Conservation (phyloP, 2,329 filamentous ascomycete species). For the Elsinoe ampelina region DNA sequence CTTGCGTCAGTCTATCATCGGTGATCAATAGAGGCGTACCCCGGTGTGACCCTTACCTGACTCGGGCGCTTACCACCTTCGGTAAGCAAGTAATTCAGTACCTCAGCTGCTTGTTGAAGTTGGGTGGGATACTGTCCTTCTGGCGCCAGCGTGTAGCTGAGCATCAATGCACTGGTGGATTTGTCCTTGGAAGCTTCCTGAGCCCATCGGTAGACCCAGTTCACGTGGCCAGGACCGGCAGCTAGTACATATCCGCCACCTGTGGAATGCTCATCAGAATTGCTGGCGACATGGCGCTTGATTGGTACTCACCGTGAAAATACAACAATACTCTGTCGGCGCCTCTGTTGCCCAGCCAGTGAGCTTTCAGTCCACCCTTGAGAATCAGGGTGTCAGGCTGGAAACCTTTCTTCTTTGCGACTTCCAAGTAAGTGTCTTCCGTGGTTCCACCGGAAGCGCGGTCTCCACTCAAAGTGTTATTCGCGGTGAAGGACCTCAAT, state of each 20-base stretch:
- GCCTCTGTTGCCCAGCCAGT: constrained; percentile 37
- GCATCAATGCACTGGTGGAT: constrained; percentile 39
- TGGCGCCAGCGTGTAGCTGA: constrained; percentile 52
- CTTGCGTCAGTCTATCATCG: constrained; percentile 12
- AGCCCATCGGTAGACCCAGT: constrained; percentile 39
- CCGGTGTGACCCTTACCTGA: constrained; percentile 22
- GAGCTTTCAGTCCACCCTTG: constrained; percentile 34
- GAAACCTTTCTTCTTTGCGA: constrained; percentile 29
- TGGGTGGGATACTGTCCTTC: constrained; percentile 40
- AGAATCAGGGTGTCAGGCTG: constrained; percentile 32
- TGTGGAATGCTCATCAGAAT: constrained; percentile 20
- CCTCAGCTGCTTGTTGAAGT: constrained; percentile 37
- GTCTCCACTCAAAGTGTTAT: constrained; percentile 22
- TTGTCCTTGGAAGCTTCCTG: constrained; percentile 31
- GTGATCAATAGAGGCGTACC: constrained; percentile 11
- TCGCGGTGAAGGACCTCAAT: neutral
- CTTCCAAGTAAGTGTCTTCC: constrained; percentile 28
- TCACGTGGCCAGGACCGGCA: constrained; percentile 38
- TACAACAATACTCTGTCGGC: constrained; percentile 37
- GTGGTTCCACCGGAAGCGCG: constrained; percentile 21
- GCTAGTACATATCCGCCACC: constrained; percentile 49
- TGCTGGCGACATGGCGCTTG: constrained; percentile 13
- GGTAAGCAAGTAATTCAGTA: constrained; percentile 36
- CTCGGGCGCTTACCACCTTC: constrained; percentile 28
- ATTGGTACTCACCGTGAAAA: constrained; percentile 32